Evolutionary conservation across 495 filamentous ascomycete genomes (phyloP), one percentile per base, ranked within the genome.

Genomic region (Chaetomidium leptoderma): DNA sequence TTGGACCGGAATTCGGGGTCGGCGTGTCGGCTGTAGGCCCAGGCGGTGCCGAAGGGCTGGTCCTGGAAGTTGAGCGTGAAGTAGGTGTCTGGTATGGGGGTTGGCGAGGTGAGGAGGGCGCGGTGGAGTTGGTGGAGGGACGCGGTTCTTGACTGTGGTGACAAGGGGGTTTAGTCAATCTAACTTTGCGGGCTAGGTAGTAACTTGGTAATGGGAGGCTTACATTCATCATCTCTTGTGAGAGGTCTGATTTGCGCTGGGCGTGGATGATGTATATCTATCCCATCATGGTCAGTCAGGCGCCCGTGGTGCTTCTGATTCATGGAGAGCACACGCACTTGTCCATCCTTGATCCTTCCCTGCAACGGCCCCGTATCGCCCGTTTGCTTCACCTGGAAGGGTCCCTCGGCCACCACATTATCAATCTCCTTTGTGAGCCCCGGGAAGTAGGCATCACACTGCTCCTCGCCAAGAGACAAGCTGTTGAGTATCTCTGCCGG

Each of bases 41-140:
- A 70, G 42, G 69, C 59, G 9, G 71, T 71, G 26, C 66, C 64
- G 58, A 69, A 73, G 39, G 74, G 74, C 33, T 67, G 69, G 65
- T 78, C 76, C 32, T 71, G 66, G 63, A 76, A 66, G 56, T 73
- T 74, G 60, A 77, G 63, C 33, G 72, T 63, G 66, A 91, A 87
- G 69, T 86, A 79, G 48, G 87, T 83, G 62, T 88, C 79, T 2
- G 82, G 86, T 8, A 74, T 44, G 0, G 73, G 76, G 37, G 73
- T 62, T 0, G 73, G 79, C 5, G 80, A 72, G 39, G 81, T 77
- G 10, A 77, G 55, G 24, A 83, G 56, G 37, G 81, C 78, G 59
- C 80, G 76, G 69, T 83, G 66, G 48, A 78, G 70, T 50, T 74
- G 73, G 48, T 76, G 70, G 14, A 78, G 70, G 50, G 72, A 65